Evolutionary conservation across 2,329 filamentous ascomycete species (phyloP), one percentile per base, ranked within the genome.

Genomic region (Beauveria rudraprayagi): DNA sequence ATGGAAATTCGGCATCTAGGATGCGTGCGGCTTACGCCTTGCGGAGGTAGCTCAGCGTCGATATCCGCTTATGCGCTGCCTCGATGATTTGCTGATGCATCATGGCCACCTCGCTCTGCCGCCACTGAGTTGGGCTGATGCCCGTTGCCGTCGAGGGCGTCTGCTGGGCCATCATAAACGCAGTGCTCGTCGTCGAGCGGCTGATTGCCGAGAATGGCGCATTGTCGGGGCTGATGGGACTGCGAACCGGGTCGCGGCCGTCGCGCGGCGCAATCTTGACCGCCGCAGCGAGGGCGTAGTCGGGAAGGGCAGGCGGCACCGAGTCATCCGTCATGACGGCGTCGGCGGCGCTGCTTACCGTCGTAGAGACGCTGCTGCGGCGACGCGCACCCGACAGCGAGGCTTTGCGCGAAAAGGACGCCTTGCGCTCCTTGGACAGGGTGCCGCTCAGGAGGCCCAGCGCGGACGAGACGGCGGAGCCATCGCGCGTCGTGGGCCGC

Each of bases 1-100:
- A 16, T 28, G 9, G 14, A 1, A 3, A 3, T 37, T 37, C 5
- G 26, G 62, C 56, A 19, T 48, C 1, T 19, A n/a, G 34, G 30
- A 41, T 28, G 16, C 7, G 82, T 28, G 16, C 7, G 82, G 28
- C 90, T 67, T 77, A 96, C 91, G 92, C 89, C 77, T 95, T 96
- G 64, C 92, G 85, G 65, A 99, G 75, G 71, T 99, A 99, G 68
- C 96, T 91, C 47, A 99, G 75, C 0, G 94, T 97, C 2, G 91
- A 92, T 78, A 99, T 96, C 67, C 94, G 84, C 78, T 99, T 99
- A 62, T 88, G 88, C 43, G 91, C 89, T 67, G 91, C 84, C 63
- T 97, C 93, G 62, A 93, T 90, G 63, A 99, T 83, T 67, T 87
- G 85, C 65, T 82, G 80, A 63, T 84, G 77, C 34, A 83, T 71